Base-by-base conservation (phyloP, 2,329 filamentous ascomycete genomes). In the Ceratocystis huliohia region DNA sequence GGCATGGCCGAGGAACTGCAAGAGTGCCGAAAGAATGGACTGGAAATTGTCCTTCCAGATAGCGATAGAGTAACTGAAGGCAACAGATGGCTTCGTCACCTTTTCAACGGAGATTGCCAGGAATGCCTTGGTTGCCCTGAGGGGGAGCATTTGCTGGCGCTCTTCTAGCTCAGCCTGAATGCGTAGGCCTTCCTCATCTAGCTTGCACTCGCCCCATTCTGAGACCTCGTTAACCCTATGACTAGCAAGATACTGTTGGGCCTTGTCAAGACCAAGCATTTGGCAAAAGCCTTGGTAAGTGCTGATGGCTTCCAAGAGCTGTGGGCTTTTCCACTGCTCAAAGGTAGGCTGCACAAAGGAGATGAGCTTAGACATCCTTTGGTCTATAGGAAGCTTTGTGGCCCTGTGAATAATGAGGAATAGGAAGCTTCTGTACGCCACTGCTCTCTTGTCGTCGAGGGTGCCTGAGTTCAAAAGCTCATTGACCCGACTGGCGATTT, bases 401-500 rank as follows among this genome's bases (percentile, higher is more conserved):
- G 91, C 86, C 68, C 94, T 90, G 75, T 97, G 93, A 71, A 94
- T 87, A 69, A 99, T 94, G 68, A 96, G 94, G 74, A 99, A 95
- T 0, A 97, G 80, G 69, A 97, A 93, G 8, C 91, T 93, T 71
- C 86, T 89, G 72, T 95, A 92, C 1, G 92, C 90, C 72, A 94
- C 87, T 67, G 89, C 85, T 41, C 92, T 84, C 72, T 92, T 91
- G 71, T 93, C 88, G 72, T 96, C 93, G 37, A 88, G 77, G 65
- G 83, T 82, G 37, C 88, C 84, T 61, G 88, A 84, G 69, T 85
- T 80, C 73, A 88, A 82, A 78, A 96, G 86, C 74, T 93, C 88
- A 68, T 88, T 87, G 68, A 97, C 87, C 72, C 91, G 91, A 46
- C 81, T 81, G 74, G 96, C 89, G 33, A 99, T 83, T 71, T 94